Base-by-base conservation (phyloP, 106 monocot genomes). In the Acanthochlamys bracteata region DNA sequence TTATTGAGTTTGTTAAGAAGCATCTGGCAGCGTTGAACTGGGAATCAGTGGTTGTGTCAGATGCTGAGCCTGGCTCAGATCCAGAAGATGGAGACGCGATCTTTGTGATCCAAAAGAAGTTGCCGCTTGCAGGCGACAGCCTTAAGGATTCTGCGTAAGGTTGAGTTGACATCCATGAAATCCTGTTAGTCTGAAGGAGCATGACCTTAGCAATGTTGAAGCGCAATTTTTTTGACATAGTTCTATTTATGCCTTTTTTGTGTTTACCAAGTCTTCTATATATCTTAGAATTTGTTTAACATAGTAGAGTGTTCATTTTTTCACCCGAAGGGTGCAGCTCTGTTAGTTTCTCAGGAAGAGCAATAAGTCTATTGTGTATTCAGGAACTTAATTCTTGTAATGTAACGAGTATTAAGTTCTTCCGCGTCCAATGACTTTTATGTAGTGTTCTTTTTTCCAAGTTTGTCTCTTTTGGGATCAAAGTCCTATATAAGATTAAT, bases 11-110 rank as follows among this genome's bases (percentile, higher is more conserved):
- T n/a, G 54, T 89, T 17, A 69, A 59, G 53, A 79, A 42, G 49
- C 71, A 72, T 13, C 59, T 94, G 27, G 27, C 69, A 12, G 74
- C 83, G 1, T 69, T 94, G 73, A 83, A 57, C 64, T 94, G 93
- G 93, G 86, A 94, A 17, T 67, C 64, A 39, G 68, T 79, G 14
- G 64, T 53, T 9, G 61, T 69, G 41, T 67, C 42, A 11, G 69
- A 69, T 6, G 45, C 73, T 22, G 73, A 67, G 25, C 41, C 73
- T 2, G 64, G 66, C 40, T 23, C 64, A 11, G 68, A 67, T 25
- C 57, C 65, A 7, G 73, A 55, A 24, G 69, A 63, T 21, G 63
- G 43, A 21, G 78, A 79, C 13, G 26, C 69, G 40, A 59, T 79
- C 14, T 59, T 79, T 65, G 42, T 79, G 25, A 53, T 79, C 33